These are phyloP conservation scores for Trichoderma sp. DNA, from an alignment of 2,329 filamentous ascomycete genomes.

Conservation along the genomic window DNA sequence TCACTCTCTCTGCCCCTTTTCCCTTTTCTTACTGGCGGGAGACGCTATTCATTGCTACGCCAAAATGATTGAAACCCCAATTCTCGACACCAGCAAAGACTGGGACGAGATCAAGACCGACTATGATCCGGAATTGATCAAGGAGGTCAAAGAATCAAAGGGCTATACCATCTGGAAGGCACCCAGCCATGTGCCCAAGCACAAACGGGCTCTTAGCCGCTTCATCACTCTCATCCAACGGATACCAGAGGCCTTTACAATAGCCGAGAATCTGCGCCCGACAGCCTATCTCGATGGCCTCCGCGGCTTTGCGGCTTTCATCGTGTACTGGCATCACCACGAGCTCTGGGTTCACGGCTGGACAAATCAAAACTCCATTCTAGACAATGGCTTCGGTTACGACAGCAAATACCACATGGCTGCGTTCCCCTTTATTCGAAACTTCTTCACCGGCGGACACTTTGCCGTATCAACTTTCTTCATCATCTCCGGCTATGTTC, in stretches of 20 bases:
- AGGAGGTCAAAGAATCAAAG: constrained; percentile 33
- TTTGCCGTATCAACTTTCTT: constrained; percentile 62
- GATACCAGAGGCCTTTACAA: constrained; percentile 1
- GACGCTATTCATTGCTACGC: not conserved
- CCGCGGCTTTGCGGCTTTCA: constrained; percentile 66
- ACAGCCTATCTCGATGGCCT: constrained; percentile 67
- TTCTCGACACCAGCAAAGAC: constrained; percentile 40
- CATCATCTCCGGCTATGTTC: constrained; percentile 61
- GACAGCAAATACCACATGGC: constrained; percentile 53
- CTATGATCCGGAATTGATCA: constrained; percentile 31
- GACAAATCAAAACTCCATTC: constrained; percentile 41
- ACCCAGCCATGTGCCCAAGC: constrained; percentile 25
- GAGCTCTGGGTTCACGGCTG: constrained; percentile 59
- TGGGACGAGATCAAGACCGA: constrained; percentile 41
- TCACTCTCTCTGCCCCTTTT: not conserved
- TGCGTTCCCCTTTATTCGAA: constrained; percentile 60
- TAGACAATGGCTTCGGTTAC: constrained; percentile 60
- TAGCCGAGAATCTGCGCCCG: constrained; percentile 43
- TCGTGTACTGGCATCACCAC: constrained; percentile 68
- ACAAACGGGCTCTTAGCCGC: constrained; percentile 10
- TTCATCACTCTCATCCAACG: constrained; percentile 13
- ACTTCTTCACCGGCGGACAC: constrained; percentile 65
- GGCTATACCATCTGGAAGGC: constrained; percentile 37
- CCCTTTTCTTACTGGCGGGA: not conserved
- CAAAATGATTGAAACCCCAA: constrained; percentile 41